Evolutionary conservation across 768 basidiomycete species (phyloP).

Genomic region (Dioszegia aurantiaca): DNA sequence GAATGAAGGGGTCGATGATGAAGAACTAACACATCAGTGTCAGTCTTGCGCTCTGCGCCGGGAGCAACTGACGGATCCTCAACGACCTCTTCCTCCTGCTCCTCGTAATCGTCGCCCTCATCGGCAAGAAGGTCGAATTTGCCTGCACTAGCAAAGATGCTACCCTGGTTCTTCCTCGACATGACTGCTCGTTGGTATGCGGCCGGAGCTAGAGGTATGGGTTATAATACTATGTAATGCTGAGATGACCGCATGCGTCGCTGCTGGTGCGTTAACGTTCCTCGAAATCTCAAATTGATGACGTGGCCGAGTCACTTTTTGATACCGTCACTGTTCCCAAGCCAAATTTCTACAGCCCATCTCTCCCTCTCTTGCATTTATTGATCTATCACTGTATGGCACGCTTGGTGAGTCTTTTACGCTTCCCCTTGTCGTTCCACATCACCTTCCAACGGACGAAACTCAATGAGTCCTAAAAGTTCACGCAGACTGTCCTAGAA

Average conservation of each 20-base stretch:
- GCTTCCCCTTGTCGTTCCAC: no score
- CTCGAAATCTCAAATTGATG: neutral
- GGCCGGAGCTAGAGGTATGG: neutral
- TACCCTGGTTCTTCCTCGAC: neutral
- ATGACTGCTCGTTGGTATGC: neutral
- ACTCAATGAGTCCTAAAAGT: slow-evolving; percentile 40
- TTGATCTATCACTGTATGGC: neutral
- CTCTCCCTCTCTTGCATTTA: neutral
- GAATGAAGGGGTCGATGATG: neutral
- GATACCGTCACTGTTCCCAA: neutral
- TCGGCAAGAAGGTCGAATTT: slow-evolving; percentile 32
- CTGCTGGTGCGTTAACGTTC: neutral
- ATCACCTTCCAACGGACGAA: slow-evolving; percentile 22
- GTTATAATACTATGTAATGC: neutral
- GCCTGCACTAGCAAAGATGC: slow-evolving; percentile 23
- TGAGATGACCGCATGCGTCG: neutral
- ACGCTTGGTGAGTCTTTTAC: neutral
- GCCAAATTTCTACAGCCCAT: slow-evolving; percentile 1
- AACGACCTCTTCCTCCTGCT: slow-evolving; percentile 32
- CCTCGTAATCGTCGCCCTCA: slow-evolving; percentile 25
- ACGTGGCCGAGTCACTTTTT: neutral
- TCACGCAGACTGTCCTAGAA: slow-evolving; percentile 14
- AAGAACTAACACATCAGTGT: slow-evolving; percentile 2
- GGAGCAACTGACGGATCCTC: slow-evolving; percentile 7
- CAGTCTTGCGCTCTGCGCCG: neutral